Evolutionary conservation across 2,329 filamentous ascomycete species (phyloP).

Genomic region (Fusarium albosuccineum): DNA sequence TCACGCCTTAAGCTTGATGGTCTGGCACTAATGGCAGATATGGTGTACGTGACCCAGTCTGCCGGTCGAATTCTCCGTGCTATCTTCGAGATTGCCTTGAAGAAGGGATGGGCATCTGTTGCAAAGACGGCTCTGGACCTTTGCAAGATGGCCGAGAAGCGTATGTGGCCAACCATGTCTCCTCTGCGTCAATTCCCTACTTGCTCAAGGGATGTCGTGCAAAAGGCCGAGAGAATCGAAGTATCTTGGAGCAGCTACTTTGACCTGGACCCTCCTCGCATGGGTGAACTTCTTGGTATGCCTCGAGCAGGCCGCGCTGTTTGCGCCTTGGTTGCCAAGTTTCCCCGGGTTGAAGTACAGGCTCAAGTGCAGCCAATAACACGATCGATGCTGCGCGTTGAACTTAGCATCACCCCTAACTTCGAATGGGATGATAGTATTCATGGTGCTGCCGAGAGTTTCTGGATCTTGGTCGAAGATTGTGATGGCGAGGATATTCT

Average conservation of each 20-base stretch:
- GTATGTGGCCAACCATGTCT: slow-evolving; percentile 99
- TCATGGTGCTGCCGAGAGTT: slow-evolving; percentile 89
- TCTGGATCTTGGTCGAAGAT: slow-evolving; percentile 98
- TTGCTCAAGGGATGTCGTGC: slow-evolving; percentile 86
- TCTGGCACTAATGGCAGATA: slow-evolving; percentile 95
- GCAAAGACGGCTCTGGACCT: slow-evolving; percentile 92
- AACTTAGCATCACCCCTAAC: slow-evolving; percentile 91
- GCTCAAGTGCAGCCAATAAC: slow-evolving; percentile 96
- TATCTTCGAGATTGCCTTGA: slow-evolving; percentile 96
- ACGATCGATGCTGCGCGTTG: slow-evolving; percentile 89
- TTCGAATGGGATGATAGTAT: slow-evolving; percentile 95
- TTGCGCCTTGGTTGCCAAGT: slow-evolving; percentile 89
- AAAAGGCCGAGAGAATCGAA: slow-evolving; percentile 94
- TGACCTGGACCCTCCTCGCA: slow-evolving; percentile 93
- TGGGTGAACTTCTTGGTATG: slow-evolving; percentile 94
- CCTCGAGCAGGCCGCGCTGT: slow-evolving; percentile 89
- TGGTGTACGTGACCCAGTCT: slow-evolving; percentile 98
- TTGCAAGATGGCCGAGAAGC: slow-evolving; percentile 99
- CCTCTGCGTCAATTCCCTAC: slow-evolving; percentile 89
- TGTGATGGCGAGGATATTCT: slow-evolving; percentile 97
- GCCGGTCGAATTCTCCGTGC: slow-evolving; percentile 95
- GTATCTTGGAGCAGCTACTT: slow-evolving; percentile 96
- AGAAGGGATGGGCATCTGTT: slow-evolving; percentile 95
- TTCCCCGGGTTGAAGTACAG: slow-evolving; percentile 91
- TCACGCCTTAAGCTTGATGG: slow-evolving; percentile 94